These are phyloP conservation scores for Citrus glauca DNA, from an alignment of 345 rosid species.

Conservation along the genomic window DNA sequence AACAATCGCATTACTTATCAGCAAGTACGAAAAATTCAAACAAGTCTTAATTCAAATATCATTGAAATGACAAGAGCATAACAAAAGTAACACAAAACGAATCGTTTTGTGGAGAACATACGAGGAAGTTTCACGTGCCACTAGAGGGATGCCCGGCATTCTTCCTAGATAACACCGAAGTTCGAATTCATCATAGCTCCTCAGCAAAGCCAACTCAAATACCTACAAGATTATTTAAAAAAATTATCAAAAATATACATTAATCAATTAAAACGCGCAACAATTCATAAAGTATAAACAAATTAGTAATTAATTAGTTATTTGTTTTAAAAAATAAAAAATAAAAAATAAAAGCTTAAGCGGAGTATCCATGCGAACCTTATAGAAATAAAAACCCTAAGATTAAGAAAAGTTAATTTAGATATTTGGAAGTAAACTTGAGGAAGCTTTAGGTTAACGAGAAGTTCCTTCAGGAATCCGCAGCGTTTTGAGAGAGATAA, in stretches of 20 bases:
- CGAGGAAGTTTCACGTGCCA: constrained; percentile 77
- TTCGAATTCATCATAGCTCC: constrained; percentile 41
- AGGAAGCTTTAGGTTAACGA: background rate
- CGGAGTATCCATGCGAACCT: background rate
- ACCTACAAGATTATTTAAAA: background rate
- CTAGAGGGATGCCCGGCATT: constrained; percentile 96
- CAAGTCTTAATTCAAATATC: background rate
- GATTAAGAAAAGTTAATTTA: background rate
- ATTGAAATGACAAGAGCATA: background rate
- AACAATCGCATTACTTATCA: background rate
- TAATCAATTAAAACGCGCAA: background rate
- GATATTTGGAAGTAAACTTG: background rate
- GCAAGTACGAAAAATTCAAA: background rate
- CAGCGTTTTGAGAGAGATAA: background rate
- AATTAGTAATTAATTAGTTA: background rate
- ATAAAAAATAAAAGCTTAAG: background rate
- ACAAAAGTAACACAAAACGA: background rate
- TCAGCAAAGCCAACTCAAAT: background rate
- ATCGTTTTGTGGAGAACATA: constrained; percentile 26
- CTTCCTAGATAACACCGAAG: constrained; percentile 32
- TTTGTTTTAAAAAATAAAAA: background rate
- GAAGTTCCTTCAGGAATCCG: background rate
- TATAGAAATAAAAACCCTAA: background rate
- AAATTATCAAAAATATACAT: background rate
- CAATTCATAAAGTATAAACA: background rate